Evolutionary conservation across 2,329 filamentous ascomycete species (phyloP), one percentile per base, ranked within the genome.

Genomic region (Emydomyces testavorans): DNA sequence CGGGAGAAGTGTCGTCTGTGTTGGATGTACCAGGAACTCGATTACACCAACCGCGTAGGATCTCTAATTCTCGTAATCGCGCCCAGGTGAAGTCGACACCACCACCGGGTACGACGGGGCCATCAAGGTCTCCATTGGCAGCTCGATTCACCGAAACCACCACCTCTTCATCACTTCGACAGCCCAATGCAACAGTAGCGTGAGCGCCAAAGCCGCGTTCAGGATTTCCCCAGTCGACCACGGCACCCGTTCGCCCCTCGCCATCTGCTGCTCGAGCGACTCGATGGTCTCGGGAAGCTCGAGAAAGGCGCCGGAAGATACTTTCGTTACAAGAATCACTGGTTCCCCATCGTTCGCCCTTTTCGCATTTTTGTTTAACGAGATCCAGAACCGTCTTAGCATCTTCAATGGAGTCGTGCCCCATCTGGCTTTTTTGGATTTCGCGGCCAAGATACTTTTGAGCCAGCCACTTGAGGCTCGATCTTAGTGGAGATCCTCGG

Each of bases 311-410:
- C 56, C 82, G 84, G 71, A 96, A 98, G 42, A 98, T 79, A 56
- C 87, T 90, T 67, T 98, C 92, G 34, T 80, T 82, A 38, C 80
- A 81, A 1, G 80, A 75, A 36, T 94, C 87, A 42, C 79, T 79
- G 0, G 82, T 83, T 29, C 87, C 92, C 85, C 89, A 98, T 20
- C 73, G 67, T 54, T 84, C 85, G 34, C 92, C 92, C 66, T 85
- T 92, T 64, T 96, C 89, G 63, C 90, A 95, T 65, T 98, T 98
- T 61, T 90, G 82, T 65, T 92, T 94, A 40, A 96, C 80, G 1
- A 98, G 80, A 58, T 96, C 89, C 11, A 98, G 79, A 54, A 88
- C 93, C 2, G 92, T 88, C 54, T 77, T 81, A 11, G 92, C 88
- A 63, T 98, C 92, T 65, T 98, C 92, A 53, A 94, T 76, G 50